Conservation (phyloP, 768 basidiomycete species). For the Xerocomus spinulosus region DNA sequence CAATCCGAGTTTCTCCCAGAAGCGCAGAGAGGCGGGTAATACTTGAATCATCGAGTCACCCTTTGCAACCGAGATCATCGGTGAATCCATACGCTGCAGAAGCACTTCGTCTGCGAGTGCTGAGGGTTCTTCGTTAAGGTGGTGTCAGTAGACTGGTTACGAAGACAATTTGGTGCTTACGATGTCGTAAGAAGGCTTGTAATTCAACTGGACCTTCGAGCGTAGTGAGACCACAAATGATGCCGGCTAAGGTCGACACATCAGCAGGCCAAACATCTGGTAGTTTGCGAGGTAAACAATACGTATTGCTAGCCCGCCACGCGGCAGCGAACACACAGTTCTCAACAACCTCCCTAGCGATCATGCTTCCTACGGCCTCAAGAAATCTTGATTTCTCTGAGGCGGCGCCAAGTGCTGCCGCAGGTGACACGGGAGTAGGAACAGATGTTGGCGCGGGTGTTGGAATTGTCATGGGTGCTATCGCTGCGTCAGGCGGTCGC, state of each 20-base stretch:
- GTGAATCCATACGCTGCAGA: constrained; percentile 41
- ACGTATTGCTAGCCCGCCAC: constrained; percentile 46
- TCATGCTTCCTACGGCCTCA: constrained; percentile 58
- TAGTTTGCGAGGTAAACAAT: constrained; percentile 9
- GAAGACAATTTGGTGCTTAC: constrained; percentile 19
- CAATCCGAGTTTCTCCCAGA: constrained; percentile 84
- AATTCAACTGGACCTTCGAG: constrained; percentile 42
- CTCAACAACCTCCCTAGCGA: constrained; percentile 70
- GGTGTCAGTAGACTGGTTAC: constrained; percentile 1
- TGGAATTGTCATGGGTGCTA: constrained; percentile 42
- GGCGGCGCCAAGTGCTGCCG: constrained; percentile 57
- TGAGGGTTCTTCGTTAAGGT: not conserved
- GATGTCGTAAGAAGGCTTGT: constrained; percentile 39
- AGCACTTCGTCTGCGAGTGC: constrained; percentile 5
- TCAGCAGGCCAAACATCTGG: constrained; percentile 57
- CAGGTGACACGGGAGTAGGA: constrained; percentile 83
- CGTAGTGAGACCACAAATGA: constrained; percentile 29
- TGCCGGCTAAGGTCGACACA: constrained; percentile 41
- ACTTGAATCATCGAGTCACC: constrained; percentile 66
- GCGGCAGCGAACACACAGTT: constrained; percentile 65
- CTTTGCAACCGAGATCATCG: constrained; percentile 63
- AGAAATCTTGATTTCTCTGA: constrained; percentile 64
- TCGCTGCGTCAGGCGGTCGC: constrained; percentile 52
- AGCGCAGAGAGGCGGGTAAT: constrained; percentile 64
- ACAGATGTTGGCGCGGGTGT: constrained; percentile 47